Conservation (phyloP, 2,329 filamentous ascomycete genomes). For the Cucurbitaria berberidis region DNA sequence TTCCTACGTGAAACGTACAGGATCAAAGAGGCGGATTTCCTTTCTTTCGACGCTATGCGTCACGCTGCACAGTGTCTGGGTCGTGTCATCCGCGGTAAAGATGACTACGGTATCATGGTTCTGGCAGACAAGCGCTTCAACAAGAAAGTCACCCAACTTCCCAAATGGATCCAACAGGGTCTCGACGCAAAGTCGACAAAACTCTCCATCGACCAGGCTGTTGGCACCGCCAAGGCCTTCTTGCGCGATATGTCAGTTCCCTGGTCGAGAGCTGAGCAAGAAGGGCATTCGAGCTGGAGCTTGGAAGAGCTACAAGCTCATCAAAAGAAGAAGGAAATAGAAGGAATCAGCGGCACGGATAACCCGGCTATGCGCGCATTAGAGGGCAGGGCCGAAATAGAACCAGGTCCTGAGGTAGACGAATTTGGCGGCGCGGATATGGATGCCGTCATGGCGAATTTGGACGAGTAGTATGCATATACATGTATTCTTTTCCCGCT, state of each 20-base stretch:
- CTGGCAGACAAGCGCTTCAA: slow-evolving; percentile 91
- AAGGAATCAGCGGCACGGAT: slow-evolving; percentile 69
- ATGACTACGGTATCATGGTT: slow-evolving; percentile 99
- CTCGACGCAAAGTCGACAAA: slow-evolving; percentile 86
- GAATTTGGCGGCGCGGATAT: slow-evolving; percentile 45
- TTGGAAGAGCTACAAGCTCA: slow-evolving; percentile 77
- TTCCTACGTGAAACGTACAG: slow-evolving; percentile 97
- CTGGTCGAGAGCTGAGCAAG: slow-evolving; percentile 80
- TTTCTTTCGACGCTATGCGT: slow-evolving; percentile 99
- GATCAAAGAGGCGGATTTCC: slow-evolving; percentile 94
- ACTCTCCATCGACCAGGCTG: slow-evolving; percentile 93
- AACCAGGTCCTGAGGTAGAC: slow-evolving; percentile 31
- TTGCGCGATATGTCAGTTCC: slow-evolving; percentile 90
- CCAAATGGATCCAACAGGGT: slow-evolving; percentile 95
- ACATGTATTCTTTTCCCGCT: no score
- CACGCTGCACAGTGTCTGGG: slow-evolving; percentile 96
- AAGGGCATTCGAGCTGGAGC: slow-evolving; percentile 93
- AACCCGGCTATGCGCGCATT: slow-evolving; percentile 48
- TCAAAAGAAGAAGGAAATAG: slow-evolving; percentile 75
- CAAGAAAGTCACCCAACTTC: slow-evolving; percentile 87
- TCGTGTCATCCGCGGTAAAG: slow-evolving; percentile 92
- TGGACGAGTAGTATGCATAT: slow-evolving; percentile 25
- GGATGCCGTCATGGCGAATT: slow-evolving; percentile 46
- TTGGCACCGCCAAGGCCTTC: slow-evolving; percentile 87
- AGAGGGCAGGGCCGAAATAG: slow-evolving; percentile 39